Base-by-base conservation (phyloP, 2,329 filamentous ascomycete genomes). In the Hypoxylon sp. region DNA sequence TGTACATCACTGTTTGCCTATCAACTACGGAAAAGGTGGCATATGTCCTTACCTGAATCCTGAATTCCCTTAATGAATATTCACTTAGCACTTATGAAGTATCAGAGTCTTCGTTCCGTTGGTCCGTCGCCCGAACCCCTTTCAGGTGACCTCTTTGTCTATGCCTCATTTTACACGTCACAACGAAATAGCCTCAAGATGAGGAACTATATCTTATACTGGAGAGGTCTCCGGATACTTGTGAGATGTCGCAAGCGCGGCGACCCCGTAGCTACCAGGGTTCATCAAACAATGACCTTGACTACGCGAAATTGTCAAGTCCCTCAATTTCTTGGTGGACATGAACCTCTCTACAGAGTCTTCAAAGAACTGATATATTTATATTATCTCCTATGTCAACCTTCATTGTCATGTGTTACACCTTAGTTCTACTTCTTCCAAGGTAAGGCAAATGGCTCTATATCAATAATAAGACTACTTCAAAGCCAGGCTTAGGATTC, bases 381-480 rank as follows among this genome's bases (percentile, higher is more conserved):
- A 68, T 69, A 60, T 31, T 44, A 49, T 35, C 49, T 57, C 17
- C 62, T 49, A 27, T 66, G 48, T 46, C 13, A 50, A 55, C 14
- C 17, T 67, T 61, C 55, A 66, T 67, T 72, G 61, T 71, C 71
- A 42, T 60, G 40, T 64, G 35, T 6, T 13, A 35, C 6, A 35
- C 25, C 61, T 56, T 51, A 33, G 49, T 51, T 57, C 10, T 14
- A 11, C 46, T 37, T 22, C 68, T 42, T 56, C 50, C 54, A 46
- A 60, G 37, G 48, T 37, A 42, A 56, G 50, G 49, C 59, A 33
- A 71, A 65, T 44, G 57, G 57, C 44, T 69, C 13, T 14, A 37
- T 50, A 60, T 55, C 51, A 40, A 68, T 49, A 57, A 65, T 59
- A 44, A 8, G 25, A 22, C 35, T 48, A 33, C 48, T 31, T 61